Percentiles rank a stretch among this genome's conserved stretches.
These are phyloP conservation scores for Cryoendolithus antarcticus DNA, from an alignment of 2,329 filamentous ascomycete species.

Conservation along the genomic window DNA sequence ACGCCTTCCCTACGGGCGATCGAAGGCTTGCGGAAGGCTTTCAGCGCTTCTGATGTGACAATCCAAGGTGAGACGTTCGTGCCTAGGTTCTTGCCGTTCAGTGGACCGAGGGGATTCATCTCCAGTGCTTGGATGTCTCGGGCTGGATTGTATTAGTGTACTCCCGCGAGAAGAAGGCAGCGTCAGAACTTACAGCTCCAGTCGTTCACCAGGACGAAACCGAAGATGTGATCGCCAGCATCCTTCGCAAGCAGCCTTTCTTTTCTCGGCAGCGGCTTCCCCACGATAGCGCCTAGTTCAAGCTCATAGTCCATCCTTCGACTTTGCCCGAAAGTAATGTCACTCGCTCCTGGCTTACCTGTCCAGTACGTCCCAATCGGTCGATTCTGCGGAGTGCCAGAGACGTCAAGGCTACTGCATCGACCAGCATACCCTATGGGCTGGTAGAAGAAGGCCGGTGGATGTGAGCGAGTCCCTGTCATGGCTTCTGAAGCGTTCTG, in stretches of 20 bases:
- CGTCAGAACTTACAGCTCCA: conserved; percentile 32
- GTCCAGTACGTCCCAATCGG: conserved; percentile 33
- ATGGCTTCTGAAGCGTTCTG: conserved; percentile 36
- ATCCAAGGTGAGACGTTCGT: conserved; percentile 53
- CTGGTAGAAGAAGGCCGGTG: conserved; percentile 36
- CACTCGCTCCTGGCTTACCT: conserved; percentile 32
- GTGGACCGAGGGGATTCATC: conserved; percentile 48
- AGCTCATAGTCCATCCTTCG: conserved; percentile 36
- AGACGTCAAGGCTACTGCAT: conserved; percentile 40
- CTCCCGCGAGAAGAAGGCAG: neutral
- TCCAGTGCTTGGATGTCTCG: conserved; percentile 51
- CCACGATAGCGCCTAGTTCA: conserved; percentile 34
- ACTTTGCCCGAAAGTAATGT: conserved; percentile 36
- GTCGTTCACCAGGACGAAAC: conserved; percentile 48
- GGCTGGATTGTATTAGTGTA: conserved; percentile 19
- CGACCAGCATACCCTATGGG: conserved; percentile 44
- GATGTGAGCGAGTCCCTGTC: conserved; percentile 27
- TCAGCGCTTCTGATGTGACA: conserved; percentile 45
- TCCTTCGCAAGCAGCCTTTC: conserved; percentile 25
- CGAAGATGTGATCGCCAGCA: conserved; percentile 46
- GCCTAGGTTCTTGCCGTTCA: conserved; percentile 49
- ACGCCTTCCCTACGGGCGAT: conserved; percentile 8
- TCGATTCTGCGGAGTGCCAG: conserved; percentile 36
- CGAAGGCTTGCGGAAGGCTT: conserved; percentile 16
- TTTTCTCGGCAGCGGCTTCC: conserved; percentile 26